A percentile compares a stretch with the other conserved stretches of the same genome.
phyloP scores from a whole-genome alignment of 2,329 filamentous ascomycete genomes.

The Mycocentrospora acerina region DNA sequence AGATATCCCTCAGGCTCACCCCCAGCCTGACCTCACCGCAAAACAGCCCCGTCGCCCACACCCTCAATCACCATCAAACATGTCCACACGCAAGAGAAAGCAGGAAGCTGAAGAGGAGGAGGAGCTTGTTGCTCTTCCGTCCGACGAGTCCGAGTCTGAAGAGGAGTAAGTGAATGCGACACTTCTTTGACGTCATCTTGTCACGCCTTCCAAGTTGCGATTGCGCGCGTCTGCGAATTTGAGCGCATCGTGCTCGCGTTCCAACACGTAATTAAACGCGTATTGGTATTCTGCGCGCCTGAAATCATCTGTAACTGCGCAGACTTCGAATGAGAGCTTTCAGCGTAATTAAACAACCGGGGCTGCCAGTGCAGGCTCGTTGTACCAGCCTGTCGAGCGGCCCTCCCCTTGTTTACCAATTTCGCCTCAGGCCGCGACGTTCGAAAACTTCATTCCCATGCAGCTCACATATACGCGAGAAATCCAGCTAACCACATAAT shows the following conservation, averaged over 20 bases:
- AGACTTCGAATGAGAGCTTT: conserved; percentile 5
- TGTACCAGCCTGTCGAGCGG: no score
- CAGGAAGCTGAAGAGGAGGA: conserved; percentile 45
- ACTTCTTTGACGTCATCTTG: conserved; percentile 42
- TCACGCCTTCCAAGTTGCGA: conserved; percentile 21
- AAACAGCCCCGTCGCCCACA: conserved; percentile 7
- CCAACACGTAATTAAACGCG: conserved; percentile 9
- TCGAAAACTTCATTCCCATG: no score
- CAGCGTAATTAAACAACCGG: conserved; percentile 15
- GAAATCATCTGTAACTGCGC: conserved; percentile 20
- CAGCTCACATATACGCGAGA: no score
- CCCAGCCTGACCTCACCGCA: conserved; percentile 18
- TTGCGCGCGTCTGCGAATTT: conserved; percentile 18
- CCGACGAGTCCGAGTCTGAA: conserved; percentile 47
- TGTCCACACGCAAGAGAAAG: conserved; percentile 50
- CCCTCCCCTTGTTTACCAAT: no score
- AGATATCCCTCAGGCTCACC: conserved; percentile 17
- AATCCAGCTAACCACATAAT: no score
- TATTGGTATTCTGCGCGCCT: conserved; percentile 7
- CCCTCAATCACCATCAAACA: conserved; percentile 12
- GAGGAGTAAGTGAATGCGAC: conserved; percentile 42
- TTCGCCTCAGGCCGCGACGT: no score
- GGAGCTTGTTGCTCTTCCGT: conserved; percentile 48
- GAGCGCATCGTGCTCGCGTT: conserved; percentile 28
- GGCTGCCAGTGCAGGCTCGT: no score